A percentile compares a stretch with the other conserved stretches of the same genome.
Conservation (phyloP, 495 filamentous ascomycete species). For the Talaromyces ruber region DNA sequence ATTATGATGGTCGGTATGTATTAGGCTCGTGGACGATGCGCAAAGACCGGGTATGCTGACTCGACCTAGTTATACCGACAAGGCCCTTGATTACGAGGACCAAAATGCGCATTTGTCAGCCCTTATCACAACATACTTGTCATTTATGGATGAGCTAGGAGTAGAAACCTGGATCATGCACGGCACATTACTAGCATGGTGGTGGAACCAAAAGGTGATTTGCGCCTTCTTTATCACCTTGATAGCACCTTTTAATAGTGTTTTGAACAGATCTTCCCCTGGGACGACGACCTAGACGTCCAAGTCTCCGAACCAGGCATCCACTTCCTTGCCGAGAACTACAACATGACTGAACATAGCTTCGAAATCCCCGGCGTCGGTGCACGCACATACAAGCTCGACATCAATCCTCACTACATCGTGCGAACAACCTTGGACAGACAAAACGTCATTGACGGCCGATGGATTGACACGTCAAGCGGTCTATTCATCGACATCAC, state of each 20-base stretch:
- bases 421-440: slow-evolving; percentile 35
- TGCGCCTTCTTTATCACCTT: background rate
- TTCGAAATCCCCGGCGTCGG: slow-evolving; percentile 35
- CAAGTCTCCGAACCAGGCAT: slow-evolving; percentile 49
- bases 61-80: slow-evolving; percentile 36
- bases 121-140: slow-evolving; percentile 48
- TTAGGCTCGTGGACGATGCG: background rate
- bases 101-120: slow-evolving; percentile 36
- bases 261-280: slow-evolving; percentile 43
- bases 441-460: slow-evolving; percentile 50
- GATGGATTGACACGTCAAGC: slow-evolving; percentile 53
- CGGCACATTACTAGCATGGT: slow-evolving; percentile 52
- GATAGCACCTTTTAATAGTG: background rate
- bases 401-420: slow-evolving; percentile 52
- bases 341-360: slow-evolving; percentile 55
- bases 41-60: background rate
- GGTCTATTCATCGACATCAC: slow-evolving; percentile 60
- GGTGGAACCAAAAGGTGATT: slow-evolving; percentile 49
- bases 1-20: slow-evolving; percentile 52
- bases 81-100: slow-evolving; percentile 35
- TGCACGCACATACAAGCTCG: slow-evolving; percentile 43
- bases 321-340: slow-evolving; percentile 47
- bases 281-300: slow-evolving; percentile 56
- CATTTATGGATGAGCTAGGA: slow-evolving; percentile 45
- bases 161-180: slow-evolving; percentile 60